These are phyloP conservation scores for Talaromyces proteolyticus DNA, from an alignment of 495 filamentous ascomycete genomes.

Conservation along the genomic window DNA sequence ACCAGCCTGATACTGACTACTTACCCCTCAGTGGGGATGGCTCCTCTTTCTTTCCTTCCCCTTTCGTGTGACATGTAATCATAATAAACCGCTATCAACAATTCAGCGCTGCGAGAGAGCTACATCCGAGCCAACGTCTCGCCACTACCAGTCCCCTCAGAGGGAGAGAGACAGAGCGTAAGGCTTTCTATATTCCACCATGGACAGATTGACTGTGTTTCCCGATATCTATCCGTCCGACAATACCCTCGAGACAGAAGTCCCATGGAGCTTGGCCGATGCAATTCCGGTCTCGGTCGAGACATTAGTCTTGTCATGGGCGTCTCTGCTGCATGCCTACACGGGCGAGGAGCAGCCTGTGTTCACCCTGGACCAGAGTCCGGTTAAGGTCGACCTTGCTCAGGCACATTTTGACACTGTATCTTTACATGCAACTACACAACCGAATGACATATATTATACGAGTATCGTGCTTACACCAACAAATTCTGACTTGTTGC, in stretches of 20 bases:
- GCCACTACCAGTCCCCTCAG: background rate
- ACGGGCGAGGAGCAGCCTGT: slow-evolving; percentile 24
- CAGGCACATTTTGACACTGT: slow-evolving; percentile 15
- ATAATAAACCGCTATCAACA: background rate
- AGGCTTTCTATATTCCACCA: slow-evolving; percentile 45
- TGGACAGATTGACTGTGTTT: slow-evolving; percentile 20
- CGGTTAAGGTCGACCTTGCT: slow-evolving; percentile 27
- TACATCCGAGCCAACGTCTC: background rate
- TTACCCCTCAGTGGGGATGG: slow-evolving; percentile 6
- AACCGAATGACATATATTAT: background rate
- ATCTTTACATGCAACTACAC: slow-evolving; percentile 8
- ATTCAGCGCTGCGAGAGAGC: background rate
- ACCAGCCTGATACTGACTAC: background rate
- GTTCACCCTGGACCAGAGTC: slow-evolving; percentile 25
- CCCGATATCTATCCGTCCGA: slow-evolving; percentile 8
- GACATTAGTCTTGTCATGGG: slow-evolving; percentile 30
- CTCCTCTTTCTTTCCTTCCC: background rate
- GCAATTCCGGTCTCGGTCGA: slow-evolving; percentile 13
- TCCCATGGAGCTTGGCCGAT: slow-evolving; percentile 16
- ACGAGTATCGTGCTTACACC: background rate
- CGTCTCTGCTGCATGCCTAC: slow-evolving; percentile 29
- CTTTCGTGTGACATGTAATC: background rate
- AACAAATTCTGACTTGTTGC: background rate
- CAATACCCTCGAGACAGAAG: slow-evolving; percentile 8
- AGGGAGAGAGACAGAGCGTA: slow-evolving; percentile 57